Percentiles rank a stretch among this genome's conserved stretches.
Evolutionary conservation across 1,284 basidiomycete species (phyloP).

Genomic region (Fomitopsis pinicola): DNA sequence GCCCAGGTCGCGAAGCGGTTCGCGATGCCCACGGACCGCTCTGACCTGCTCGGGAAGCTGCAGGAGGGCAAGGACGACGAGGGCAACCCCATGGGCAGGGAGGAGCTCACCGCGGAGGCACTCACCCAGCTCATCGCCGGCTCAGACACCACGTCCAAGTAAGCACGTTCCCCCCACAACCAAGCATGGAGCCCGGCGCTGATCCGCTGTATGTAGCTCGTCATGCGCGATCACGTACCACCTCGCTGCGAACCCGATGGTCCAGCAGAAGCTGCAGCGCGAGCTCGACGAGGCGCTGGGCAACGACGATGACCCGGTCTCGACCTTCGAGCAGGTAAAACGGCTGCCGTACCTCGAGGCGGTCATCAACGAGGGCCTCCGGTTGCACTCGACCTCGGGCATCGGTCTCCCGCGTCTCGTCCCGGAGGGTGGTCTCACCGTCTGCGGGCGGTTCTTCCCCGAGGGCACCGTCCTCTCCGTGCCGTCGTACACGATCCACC

Average conservation of each 20-base stretch:
- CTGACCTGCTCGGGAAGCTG: conserved; percentile 79
- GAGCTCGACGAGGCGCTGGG: conserved; percentile 79
- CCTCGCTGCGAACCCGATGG: conserved; percentile 63
- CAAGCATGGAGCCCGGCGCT: background rate
- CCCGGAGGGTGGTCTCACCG: conserved; percentile 62
- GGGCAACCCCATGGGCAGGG: conserved; percentile 73
- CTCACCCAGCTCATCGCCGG: conserved; percentile 85
- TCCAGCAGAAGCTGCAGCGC: conserved; percentile 68
- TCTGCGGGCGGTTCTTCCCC: conserved; percentile 60
- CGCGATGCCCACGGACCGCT: conserved; percentile 57
- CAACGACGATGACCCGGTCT: conserved; percentile 49
- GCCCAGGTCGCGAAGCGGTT: conserved; percentile 78
- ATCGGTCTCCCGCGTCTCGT: conserved; percentile 80
- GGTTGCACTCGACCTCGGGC: conserved; percentile 76
- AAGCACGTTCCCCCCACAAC: conserved; percentile 18
- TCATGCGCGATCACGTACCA: conserved; percentile 85
- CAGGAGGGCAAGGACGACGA: conserved; percentile 75
- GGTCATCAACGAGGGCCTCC: conserved; percentile 79
- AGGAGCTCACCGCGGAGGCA: conserved; percentile 85
- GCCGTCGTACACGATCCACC: conserved; percentile 77
- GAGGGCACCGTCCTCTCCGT: conserved; percentile 72
- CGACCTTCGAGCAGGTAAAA: conserved; percentile 62
- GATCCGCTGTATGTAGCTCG: conserved; percentile 42
- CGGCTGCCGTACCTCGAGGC: conserved; percentile 73
- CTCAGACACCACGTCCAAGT: conserved; percentile 84